Percentiles rank a stretch among this genome's conserved stretches.
Conservation (phyloP, 2,329 filamentous ascomycete species). For the Cercospora canescens region DNA sequence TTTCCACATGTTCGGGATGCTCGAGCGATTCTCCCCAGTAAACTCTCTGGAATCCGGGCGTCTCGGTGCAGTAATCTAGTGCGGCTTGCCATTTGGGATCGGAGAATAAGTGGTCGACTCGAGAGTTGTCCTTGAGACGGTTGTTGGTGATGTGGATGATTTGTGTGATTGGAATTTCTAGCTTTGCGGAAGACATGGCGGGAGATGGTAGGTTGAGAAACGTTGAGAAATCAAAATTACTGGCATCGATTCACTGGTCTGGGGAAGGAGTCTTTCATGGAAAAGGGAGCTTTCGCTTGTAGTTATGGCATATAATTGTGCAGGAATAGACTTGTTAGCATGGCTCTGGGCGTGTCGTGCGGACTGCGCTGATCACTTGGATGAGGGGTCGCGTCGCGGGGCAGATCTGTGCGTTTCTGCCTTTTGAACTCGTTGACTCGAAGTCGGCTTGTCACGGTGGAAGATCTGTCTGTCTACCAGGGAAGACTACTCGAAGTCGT, state of each 20-base stretch:
- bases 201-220: background rate
- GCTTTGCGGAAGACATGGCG: background rate
- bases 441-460: background rate
- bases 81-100: constrained; percentile 7
- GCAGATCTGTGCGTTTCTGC: background rate
- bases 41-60: constrained; percentile 3
- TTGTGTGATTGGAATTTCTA: constrained; percentile 2
- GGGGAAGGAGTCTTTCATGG: too few relatives aligned
- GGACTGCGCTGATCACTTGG: background rate
- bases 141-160: constrained; percentile 15
- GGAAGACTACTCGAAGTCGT: background rate
- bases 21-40: constrained; percentile 18
- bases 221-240: too few relatives aligned
- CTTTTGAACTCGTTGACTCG: background rate
- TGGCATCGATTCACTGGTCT: too few relatives aligned
- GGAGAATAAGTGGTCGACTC: constrained; percentile 6
- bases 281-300: too few relatives aligned
- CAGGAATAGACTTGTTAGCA: too few relatives aligned
- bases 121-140: background rate
- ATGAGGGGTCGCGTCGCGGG: background rate
- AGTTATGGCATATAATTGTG: too few relatives aligned
- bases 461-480: background rate
- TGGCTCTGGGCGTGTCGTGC: too few relatives aligned
- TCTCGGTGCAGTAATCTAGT: constrained; percentile 4
- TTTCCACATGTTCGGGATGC: constrained; percentile 12